Evolutionary conservation across 2,329 filamentous ascomycete genomes (phyloP).

Genomic region (Aspergillus hortae): DNA sequence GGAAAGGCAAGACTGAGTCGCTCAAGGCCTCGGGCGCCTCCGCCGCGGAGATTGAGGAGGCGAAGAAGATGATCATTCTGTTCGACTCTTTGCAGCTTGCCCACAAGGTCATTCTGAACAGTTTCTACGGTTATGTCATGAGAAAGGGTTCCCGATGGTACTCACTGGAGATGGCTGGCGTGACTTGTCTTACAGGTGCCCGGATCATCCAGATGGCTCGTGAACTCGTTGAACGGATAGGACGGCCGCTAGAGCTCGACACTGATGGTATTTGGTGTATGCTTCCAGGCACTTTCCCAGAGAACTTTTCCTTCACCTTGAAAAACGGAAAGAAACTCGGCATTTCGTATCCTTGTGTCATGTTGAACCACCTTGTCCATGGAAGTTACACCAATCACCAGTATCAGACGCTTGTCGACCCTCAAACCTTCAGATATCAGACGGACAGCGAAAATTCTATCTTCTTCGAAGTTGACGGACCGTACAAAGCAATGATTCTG

Average conservation of each 20-base stretch:
- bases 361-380: constrained; percentile 97
- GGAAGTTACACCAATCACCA: constrained; percentile 94
- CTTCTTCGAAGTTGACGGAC: constrained; percentile 98
- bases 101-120: constrained; percentile 98
- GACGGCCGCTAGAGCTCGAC: constrained; percentile 87
- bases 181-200: constrained; percentile 93
- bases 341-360: constrained; percentile 98
- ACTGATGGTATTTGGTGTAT: constrained; percentile 99
- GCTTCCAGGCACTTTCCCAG: constrained; percentile 90
- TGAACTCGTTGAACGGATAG: constrained; percentile 87
- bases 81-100: constrained; percentile 95
- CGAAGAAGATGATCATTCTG: constrained; percentile 97
- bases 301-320: constrained; percentile 91
- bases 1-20: constrained; percentile 92
- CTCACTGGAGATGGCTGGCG: constrained; percentile 98
- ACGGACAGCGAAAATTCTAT: constrained; percentile 99
- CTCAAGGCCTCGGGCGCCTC: constrained; percentile 79
- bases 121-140: constrained; percentile 99
- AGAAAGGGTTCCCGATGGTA: constrained; percentile 98
- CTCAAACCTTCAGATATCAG: constrained; percentile 79
- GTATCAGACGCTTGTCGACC: constrained; percentile 84
- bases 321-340: constrained; percentile 93
- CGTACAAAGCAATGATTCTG: constrained; percentile 95
- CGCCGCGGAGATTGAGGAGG: constrained; percentile 75
- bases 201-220: constrained; percentile 96